Evolutionary conservation across 1,139 yeast species (phyloP).

Genomic region (Yamadazyma buinensis): DNA sequence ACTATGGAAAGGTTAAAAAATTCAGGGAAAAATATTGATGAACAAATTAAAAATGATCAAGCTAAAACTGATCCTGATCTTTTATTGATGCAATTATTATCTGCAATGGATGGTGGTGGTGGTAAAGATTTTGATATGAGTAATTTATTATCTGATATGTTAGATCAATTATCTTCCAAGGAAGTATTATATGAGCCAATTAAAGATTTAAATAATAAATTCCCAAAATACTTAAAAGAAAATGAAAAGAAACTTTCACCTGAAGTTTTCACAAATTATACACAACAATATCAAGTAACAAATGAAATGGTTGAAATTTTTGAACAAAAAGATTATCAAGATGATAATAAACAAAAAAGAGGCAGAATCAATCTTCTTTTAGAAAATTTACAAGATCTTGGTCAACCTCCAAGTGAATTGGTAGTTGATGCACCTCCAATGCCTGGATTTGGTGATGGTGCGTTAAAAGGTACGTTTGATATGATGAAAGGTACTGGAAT

Average conservation of each 20-base stretch:
- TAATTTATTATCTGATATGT: conserved; percentile 68
- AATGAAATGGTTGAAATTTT: conserved; percentile 52
- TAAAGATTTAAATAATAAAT: conserved; percentile 71
- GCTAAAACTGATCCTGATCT: conserved; percentile 52
- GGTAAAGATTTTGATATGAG: conserved; percentile 55
- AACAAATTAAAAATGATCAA: conserved; percentile 52
- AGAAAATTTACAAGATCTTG: conserved; percentile 73
- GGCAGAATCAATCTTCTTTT: conserved; percentile 53
- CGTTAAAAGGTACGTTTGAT: conserved; percentile 21
- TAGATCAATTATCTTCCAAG: conserved; percentile 80
- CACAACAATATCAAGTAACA: conserved; percentile 53
- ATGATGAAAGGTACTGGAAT: conserved; percentile 16
- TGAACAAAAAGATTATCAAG: conserved; percentile 53
- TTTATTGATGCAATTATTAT: conserved; percentile 50
- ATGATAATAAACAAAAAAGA: conserved; percentile 48
- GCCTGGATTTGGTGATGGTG: conserved; percentile 49
- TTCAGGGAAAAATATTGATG: conserved; percentile 65
- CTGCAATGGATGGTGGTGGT: conserved; percentile 44
- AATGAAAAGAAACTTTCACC: conserved; percentile 43
- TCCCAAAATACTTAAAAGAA: conserved; percentile 57
- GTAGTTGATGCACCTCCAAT: conserved; percentile 64
- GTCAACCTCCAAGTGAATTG: conserved; percentile 83
- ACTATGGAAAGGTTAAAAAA: conserved; percentile 76
- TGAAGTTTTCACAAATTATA: conserved; percentile 49
- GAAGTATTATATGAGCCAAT: conserved; percentile 87